Percentiles rank a stretch among this genome's conserved stretches.
These are phyloP conservation scores for Melampsora americana DNA, from an alignment of 1,284 basidiomycete species.

Conservation along the genomic window DNA sequence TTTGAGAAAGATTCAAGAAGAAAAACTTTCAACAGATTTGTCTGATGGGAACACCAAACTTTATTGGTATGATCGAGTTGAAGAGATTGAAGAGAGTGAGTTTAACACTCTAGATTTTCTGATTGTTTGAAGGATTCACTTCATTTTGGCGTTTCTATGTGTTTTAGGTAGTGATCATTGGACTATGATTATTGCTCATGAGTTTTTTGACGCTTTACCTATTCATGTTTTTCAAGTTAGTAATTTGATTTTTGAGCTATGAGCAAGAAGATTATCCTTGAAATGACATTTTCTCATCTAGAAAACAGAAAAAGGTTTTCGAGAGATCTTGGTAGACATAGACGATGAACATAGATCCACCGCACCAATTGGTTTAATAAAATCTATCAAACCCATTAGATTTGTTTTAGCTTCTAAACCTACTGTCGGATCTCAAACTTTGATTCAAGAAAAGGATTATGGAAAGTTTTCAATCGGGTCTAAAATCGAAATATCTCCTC, in stretches of 20 bases:
- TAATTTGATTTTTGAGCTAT: slow-evolving; percentile 63
- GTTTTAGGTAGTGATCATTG: slow-evolving; percentile 59
- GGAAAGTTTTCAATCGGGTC: slow-evolving; percentile 63
- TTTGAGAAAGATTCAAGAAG: slow-evolving; percentile 66
- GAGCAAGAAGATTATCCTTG: not conserved
- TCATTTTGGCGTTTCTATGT: not conserved
- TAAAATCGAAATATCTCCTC: slow-evolving; percentile 73
- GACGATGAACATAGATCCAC: slow-evolving; percentile 44
- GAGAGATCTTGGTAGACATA: slow-evolving; percentile 75
- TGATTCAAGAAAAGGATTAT: slow-evolving; percentile 57
- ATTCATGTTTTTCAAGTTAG: slow-evolving; percentile 80
- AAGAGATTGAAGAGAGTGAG: slow-evolving; percentile 62
- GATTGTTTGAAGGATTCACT: not conserved
- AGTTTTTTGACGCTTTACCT: slow-evolving; percentile 96
- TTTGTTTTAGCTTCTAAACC: slow-evolving; percentile 67
- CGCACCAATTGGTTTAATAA: not conserved
- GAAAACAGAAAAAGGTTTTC: slow-evolving; percentile 65
- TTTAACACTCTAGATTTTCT: slow-evolving; percentile 11
- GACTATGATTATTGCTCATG: slow-evolving; percentile 88
- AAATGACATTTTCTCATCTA: not conserved
- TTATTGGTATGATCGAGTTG: slow-evolving; percentile 72
- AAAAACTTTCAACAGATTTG: slow-evolving; percentile 57
- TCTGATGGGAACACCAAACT: slow-evolving; percentile 54
- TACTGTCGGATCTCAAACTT: slow-evolving; percentile 65
- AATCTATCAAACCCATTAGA: slow-evolving; percentile 58